A percentile compares a stretch with the other conserved stretches of the same genome.
phyloP scores from a whole-genome alignment of 208 protist species.

The Trypanosoma scelopori region DNA sequence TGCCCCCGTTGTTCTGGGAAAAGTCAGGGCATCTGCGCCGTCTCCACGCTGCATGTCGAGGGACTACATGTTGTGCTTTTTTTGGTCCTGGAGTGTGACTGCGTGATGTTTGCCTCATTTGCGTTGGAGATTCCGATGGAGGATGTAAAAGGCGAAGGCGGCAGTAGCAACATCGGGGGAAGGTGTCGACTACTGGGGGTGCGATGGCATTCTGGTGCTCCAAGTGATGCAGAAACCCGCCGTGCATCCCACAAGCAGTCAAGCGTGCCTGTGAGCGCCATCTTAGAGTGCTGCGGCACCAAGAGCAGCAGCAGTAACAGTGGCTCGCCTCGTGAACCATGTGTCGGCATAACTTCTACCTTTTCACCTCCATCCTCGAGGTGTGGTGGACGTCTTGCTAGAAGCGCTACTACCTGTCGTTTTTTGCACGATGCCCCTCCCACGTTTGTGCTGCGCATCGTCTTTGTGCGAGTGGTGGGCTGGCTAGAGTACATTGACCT shows the following conservation, averaged over 20 bases:
- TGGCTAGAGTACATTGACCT: slow-evolving; percentile 29
- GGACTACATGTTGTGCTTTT: slow-evolving; percentile 20
- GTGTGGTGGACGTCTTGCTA: background rate
- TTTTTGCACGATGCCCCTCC: background rate
- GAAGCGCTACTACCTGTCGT: slow-evolving; percentile 4
- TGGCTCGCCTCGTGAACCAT: background rate
- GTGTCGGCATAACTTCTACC: background rate
- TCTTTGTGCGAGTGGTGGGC: slow-evolving; percentile 24
- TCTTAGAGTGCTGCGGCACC: background rate
- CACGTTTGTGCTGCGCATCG: slow-evolving; percentile 22
- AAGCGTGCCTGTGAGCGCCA: slow-evolving; percentile 7
- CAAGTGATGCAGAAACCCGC: background rate
- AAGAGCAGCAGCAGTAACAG: background rate
- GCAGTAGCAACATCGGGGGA: background rate
- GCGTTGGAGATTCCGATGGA: background rate
- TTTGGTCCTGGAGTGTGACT: slow-evolving; percentile 30
- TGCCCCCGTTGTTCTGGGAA: background rate
- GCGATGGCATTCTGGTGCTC: slow-evolving; percentile 10
- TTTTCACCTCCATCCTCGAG: background rate
- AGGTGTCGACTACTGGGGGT: background rate
- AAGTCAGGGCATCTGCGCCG: slow-evolving; percentile 19
- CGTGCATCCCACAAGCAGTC: background rate
- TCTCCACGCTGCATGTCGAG: slow-evolving; percentile 7
- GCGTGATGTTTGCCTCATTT: slow-evolving; percentile 26
- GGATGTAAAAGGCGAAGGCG: background rate